Base-by-base conservation (phyloP, 805 yeast species). In the Kurtzmaniella fragi region DNA sequence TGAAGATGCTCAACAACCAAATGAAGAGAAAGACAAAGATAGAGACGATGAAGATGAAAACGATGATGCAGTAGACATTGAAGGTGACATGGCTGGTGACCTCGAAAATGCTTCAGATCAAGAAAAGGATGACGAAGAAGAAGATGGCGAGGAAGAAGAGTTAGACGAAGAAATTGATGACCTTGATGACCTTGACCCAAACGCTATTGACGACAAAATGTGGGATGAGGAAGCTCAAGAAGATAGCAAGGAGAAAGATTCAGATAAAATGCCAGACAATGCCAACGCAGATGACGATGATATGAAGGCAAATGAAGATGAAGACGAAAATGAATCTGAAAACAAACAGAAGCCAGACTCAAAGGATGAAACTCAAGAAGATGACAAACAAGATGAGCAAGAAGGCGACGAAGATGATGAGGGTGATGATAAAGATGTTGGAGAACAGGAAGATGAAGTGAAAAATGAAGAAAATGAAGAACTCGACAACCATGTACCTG, bases 21-120 rank as follows among this genome's bases (percentile, higher is more conserved):
- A 86, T 47, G 77, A 82, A 37, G 90, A 89, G 28, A 54, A 65
- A 30, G 77, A 82, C 28, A 77, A 84, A 16, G 65, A 64, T 20
- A 73, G 80, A n/a, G 76, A 79, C 5, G 67, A 64, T 1, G 82
- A 80, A 8, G 83, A 83, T n/a, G 82, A 79, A 7, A 78, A 88
- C 37, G 88, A 87, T 46, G 88, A 88, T 57, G 97, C 97, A 4
- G 89, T 86, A 34, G 95, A 88, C 36, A 85, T 90, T 57, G 95
- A 90, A 51, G 96, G 97, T 28, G 98, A 93, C 51, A 87, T 93
- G 95, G 96, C 93, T 17, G 99, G 99, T 39, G 80, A 87, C 20
- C 59, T 83, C 7, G 96, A 91, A 59, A 89, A 90, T 47, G 71
- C 80, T 11, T 79, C 89, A 8, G 83, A 77, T 40, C 82, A 80